Evolutionary conservation across 495 filamentous ascomycete species (phyloP).

Genomic region (Neurospora sp.): DNA sequence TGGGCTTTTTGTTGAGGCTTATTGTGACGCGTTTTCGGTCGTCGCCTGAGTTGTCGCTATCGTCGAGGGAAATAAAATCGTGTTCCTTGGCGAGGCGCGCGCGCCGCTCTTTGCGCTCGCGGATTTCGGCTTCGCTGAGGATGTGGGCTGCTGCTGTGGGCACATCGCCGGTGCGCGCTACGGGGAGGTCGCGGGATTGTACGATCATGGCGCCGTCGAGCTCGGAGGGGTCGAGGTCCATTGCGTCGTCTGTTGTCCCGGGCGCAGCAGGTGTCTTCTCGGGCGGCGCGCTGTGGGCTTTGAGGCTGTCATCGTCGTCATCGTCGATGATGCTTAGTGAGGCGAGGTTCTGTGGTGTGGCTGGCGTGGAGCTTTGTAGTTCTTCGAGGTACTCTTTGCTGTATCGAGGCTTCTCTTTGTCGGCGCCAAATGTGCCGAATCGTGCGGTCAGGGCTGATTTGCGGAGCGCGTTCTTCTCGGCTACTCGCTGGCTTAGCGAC

Average conservation of each 20-base stretch:
- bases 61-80: conserved; percentile 72
- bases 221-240: conserved; percentile 41
- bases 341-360: conserved; percentile 52
- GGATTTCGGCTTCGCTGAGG: conserved; percentile 79
- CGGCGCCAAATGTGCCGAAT: conserved; percentile 38
- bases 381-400: conserved; percentile 79
- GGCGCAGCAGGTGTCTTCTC: conserved; percentile 21
- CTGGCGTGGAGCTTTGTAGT: conserved; percentile 70
- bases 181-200: conserved; percentile 33
- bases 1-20: conserved; percentile 39
- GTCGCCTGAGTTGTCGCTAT: conserved; percentile 35
- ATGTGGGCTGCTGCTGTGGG: conserved; percentile 24
- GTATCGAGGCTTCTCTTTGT: conserved; percentile 68
- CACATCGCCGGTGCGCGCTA: not conserved
- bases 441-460: conserved; percentile 43
- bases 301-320: conserved; percentile 3
- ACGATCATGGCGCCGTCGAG: conserved; percentile 52
- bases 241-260: conserved; percentile 28
- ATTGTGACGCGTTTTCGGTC: conserved; percentile 28
- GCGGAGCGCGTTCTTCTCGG: conserved; percentile 61
- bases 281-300: not conserved
- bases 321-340: conserved; percentile 16
- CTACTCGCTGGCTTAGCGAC: conserved; percentile 54
- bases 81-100: conserved; percentile 64
- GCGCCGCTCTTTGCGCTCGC: conserved; percentile 82